phyloP scores from a whole-genome alignment of 1,284 basidiomycete species.

The Boletus calvinii region DNA sequence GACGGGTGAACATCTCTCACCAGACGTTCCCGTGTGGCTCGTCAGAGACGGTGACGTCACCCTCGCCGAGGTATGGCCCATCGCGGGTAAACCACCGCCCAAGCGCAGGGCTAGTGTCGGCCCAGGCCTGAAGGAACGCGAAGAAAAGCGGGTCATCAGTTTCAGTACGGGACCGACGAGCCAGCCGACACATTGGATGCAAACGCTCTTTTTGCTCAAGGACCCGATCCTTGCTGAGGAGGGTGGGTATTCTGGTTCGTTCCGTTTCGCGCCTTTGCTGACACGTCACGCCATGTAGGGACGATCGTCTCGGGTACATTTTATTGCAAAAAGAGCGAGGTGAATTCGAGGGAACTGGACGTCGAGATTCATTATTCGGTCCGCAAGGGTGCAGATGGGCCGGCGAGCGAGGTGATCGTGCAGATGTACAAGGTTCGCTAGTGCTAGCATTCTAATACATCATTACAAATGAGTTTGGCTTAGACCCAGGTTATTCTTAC shows the following conservation, averaged over 20 bases:
- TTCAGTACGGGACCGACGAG: constrained; percentile 92
- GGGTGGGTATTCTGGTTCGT: constrained; percentile 46
- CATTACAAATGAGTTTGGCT: too few species aligned
- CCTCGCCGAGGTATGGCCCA: constrained; percentile 76
- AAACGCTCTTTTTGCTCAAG: constrained; percentile 86
- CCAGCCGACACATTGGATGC: constrained; percentile 97
- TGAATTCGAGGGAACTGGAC: constrained; percentile 88
- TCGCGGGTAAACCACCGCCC: constrained; percentile 57
- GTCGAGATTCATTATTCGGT: constrained; percentile 88
- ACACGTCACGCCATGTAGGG: constrained; percentile 46
- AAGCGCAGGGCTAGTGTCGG: constrained; percentile 49
- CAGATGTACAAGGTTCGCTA: constrained; percentile 79
- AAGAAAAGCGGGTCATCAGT: constrained; percentile 60
- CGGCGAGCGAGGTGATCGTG: constrained; percentile 49
- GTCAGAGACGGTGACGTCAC: constrained; percentile 57
- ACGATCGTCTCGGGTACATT: constrained; percentile 79
- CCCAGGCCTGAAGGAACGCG: constrained; percentile 34
- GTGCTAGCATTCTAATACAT: neutral
- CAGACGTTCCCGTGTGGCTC: constrained; percentile 49
- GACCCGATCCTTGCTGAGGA: constrained; percentile 74
- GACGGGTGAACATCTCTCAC: constrained; percentile 53
- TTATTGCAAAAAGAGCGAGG: constrained; percentile 75
- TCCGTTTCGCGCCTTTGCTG: neutral
- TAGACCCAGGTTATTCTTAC: too few species aligned
- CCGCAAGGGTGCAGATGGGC: constrained; percentile 33